Evolutionary conservation across 441 rosid species (phyloP).

Genomic region (Brassica balearica): DNA sequence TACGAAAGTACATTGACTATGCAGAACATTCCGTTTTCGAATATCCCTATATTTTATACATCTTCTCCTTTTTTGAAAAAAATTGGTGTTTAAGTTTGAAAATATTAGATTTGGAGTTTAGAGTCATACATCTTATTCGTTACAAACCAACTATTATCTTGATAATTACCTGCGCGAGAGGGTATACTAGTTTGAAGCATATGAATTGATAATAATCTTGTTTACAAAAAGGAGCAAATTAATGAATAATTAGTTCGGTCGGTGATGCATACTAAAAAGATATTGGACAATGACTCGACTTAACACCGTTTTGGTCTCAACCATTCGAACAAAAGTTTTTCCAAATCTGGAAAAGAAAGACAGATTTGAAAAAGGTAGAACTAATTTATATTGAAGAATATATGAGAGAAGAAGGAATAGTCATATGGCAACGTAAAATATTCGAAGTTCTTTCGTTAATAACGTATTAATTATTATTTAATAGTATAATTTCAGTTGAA

Average conservation of each 20-base stretch:
- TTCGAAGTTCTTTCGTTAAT: conserved; percentile 27
- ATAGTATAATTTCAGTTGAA: conserved; percentile 11
- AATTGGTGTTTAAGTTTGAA: too few relatives aligned
- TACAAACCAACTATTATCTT: conserved; percentile 1
- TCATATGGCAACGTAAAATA: conserved; percentile 12
- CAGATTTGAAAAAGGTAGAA: conserved; percentile 35
- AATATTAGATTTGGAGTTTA: not conserved
- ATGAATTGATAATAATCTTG: conserved; percentile 12
- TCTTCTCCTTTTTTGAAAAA: too few relatives aligned
- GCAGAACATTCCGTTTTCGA: not conserved
- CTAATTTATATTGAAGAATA: not conserved
- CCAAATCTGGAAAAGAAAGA: conserved; percentile 45
- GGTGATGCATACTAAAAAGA: conserved; percentile 38
- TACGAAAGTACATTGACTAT: not conserved
- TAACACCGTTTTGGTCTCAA: conserved; percentile 22
- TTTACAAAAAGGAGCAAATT: not conserved
- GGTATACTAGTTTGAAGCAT: not conserved
- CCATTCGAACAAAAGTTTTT: conserved; percentile 40
- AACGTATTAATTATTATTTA: conserved; percentile 11
- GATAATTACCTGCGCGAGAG: conserved; percentile 28
- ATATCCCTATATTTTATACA: not conserved
- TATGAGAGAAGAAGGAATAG: conserved; percentile 6
- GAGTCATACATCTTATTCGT: not conserved
- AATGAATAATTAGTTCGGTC: conserved; percentile 36
- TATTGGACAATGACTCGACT: conserved; percentile 42